Conservation (phyloP, 2,329 filamentous ascomycete species). For the Colletotrichum sojae region DNA sequence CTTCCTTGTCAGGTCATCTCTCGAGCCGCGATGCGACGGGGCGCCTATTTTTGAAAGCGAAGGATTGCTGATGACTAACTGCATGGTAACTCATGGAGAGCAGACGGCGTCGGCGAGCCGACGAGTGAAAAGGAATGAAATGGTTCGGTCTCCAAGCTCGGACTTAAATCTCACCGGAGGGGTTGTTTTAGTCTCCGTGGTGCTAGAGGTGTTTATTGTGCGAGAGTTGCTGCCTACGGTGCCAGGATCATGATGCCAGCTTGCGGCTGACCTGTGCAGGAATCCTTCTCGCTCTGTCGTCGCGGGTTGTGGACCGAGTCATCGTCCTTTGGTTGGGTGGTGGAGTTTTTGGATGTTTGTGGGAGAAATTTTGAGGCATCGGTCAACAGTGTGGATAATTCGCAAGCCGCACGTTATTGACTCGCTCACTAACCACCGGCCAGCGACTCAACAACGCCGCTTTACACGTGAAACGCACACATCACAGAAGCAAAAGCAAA, state of each 20-base stretch:
- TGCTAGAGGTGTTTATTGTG: conserved; percentile 15
- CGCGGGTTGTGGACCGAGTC: conserved; percentile 36
- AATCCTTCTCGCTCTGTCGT: conserved; percentile 22
- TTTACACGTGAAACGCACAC: conserved; percentile 25
- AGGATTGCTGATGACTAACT: conserved; percentile 34
- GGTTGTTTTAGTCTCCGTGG: conserved; percentile 15
- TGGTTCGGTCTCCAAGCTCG: conserved; percentile 1
- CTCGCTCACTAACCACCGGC: neutral
- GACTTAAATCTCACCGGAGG: conserved; percentile 30
- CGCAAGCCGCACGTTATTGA: conserved; percentile 12
- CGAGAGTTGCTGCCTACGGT: conserved; percentile 23
- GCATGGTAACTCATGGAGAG: conserved; percentile 32
- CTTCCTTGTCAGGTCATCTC: neutral
- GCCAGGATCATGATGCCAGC: conserved; percentile 39
- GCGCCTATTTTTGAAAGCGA: conserved; percentile 15
- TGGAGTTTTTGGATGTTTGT: conserved; percentile 28
- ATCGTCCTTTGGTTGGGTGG: conserved; percentile 20
- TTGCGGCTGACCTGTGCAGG: conserved; percentile 33
- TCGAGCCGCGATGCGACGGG: neutral
- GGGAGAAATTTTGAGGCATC: conserved; percentile 32
- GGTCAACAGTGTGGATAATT: conserved; percentile 29
- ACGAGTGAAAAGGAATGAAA: neutral
- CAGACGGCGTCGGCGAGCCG: neutral
- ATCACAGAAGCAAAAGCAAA: neutral
- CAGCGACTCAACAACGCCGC: conserved; percentile 16